Base-by-base conservation (phyloP, 2,329 filamentous ascomycete species). In the Diplodia seriata region DNA sequence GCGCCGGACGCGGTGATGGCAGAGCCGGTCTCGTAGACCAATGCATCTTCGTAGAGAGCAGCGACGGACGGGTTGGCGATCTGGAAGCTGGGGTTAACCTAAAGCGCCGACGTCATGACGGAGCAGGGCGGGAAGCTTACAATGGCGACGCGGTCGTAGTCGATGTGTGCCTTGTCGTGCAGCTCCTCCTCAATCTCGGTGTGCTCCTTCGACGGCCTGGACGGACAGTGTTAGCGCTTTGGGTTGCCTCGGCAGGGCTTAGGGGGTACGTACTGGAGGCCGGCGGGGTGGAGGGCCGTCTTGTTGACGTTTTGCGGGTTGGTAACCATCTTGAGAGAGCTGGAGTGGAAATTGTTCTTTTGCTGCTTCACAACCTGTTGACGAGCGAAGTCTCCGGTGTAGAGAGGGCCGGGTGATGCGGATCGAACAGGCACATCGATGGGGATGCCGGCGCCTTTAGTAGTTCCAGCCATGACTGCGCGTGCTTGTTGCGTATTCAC, bases 111-210 rank as follows among this genome's bases (percentile, higher is more conserved):
- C 49, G 23, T 54, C 49, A 47, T 36, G 36, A n/a, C 20, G 33
- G 49, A 11, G 38, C 23, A 20, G 51, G 8, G 43, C 18, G 59
- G 56, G 68, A 61, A 61, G 71, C 92, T 81, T 87, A 97, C 94
- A 86, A 99, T 99, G 71, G 95, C 92, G 77, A 99, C 95, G 78
- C 93, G 91, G 83, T 98, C 92, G 81, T 98, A 99, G 87, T 99
- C 95, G 78, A 99, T 99, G 87, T 99, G 94, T 74, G 95, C 95
- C 78, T 91, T 93, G 83, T 97, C 93, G 82, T 98, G 94, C 70
- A 99, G 91, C 81, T 97, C 93, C 84, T 98, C 93, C 84, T 99
- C 93, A 72, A 99, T 89, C 81, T 98, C 95, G 55, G 95, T 98
- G 88, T 97, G 94, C 80, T 96, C 91, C 77, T 89, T 85, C 11